Evolutionary conservation across 2,329 filamentous ascomycete genomes (phyloP), one percentile per base, ranked within the genome.

Genomic region (Cucurbitaria berberidis): DNA sequence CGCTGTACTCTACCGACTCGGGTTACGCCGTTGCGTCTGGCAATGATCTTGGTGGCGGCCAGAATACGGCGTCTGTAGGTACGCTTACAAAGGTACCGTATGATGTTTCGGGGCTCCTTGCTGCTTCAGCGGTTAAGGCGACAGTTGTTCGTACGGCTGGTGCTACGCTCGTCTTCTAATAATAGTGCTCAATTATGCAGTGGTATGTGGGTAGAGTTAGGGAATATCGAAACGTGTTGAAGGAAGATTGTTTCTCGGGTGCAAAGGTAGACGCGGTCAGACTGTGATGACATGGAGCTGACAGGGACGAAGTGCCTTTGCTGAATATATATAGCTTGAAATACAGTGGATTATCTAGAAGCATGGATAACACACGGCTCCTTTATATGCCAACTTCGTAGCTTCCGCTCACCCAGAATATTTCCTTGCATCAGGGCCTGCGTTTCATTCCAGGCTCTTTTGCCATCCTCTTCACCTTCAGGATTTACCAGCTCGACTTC

Each of bases 401-500:
- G 61, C 59, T 70, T 74, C 44, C 71, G 72, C 38, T 76, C 73
- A 0, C 68, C 68, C 10, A 75, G 15, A 1, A 74, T 50, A 24
- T 61, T 65, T 3, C 64, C 63, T 44, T 72, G 67, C 45, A 72
- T 36, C 44, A 72, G 32, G 21, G 48, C 57, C 27, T 60, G 61
- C 32, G 69, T 70, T 32, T 64, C 64, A 36, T 67, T 69, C 19
- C 68, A 62, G 21, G 34, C 18, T 29, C 62, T 62, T 11, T 45
- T 62, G 7, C 60, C 67, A 5, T 63, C 51, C 8, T 59, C 51
- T 5, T 61, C 54, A 15, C 50, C 36, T 9, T 58, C 60, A 8
- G 51, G 47, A 5, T 62, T 72, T 42, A 78, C 62, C 7, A 90
- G 68, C 55, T 82, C 81, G 3, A 89, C 85, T 78, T 97, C 93